These are phyloP conservation scores for Syzygium oleosum DNA, from an alignment of 345 rosid genomes.

Conservation along the genomic window DNA sequence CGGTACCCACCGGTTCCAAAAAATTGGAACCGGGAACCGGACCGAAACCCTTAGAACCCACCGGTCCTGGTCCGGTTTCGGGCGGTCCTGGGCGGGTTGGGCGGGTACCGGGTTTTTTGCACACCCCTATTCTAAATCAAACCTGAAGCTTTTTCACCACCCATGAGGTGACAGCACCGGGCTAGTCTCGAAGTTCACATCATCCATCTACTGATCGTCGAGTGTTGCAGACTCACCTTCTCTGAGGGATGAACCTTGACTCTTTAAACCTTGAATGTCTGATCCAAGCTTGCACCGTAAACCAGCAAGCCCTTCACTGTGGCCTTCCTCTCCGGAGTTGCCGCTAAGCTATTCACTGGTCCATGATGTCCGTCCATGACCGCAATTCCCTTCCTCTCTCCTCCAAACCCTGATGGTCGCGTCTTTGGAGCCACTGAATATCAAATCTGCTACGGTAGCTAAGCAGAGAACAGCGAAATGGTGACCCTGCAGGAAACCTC, in stretches of 20 bases:
- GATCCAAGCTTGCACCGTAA: constrained; percentile 80
- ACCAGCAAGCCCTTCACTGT: constrained; percentile 40
- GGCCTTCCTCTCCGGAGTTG: constrained; percentile 47
- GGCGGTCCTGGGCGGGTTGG: no score
- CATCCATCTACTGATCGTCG: neutral
- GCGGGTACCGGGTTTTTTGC: no score
- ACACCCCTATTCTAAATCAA: neutral
- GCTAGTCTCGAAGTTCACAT: neutral
- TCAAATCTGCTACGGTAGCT: constrained; percentile 50
- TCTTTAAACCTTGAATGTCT: constrained; percentile 84
- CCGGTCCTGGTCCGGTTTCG: no score
- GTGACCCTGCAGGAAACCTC: constrained; percentile 75
- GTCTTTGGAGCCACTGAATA: constrained; percentile 91
- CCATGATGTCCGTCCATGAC: constrained; percentile 85
- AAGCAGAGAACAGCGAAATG: constrained; percentile 82
- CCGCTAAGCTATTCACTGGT: constrained; percentile 80
- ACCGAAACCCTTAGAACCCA: no score
- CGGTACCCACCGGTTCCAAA: no score
- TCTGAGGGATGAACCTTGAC: constrained; percentile 16
- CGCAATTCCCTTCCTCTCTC: constrained; percentile 40
- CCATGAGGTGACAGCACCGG: constrained; percentile 13
- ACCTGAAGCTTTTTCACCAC: constrained; percentile 3
- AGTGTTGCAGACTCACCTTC: neutral
- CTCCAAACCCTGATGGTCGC: constrained; percentile 89
- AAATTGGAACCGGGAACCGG: no score